Percentiles rank a stretch among this genome's conserved stretches.
phyloP scores from a whole-genome alignment of 2,329 filamentous ascomycete genomes.

The Cladophialophora carrionii region DNA sequence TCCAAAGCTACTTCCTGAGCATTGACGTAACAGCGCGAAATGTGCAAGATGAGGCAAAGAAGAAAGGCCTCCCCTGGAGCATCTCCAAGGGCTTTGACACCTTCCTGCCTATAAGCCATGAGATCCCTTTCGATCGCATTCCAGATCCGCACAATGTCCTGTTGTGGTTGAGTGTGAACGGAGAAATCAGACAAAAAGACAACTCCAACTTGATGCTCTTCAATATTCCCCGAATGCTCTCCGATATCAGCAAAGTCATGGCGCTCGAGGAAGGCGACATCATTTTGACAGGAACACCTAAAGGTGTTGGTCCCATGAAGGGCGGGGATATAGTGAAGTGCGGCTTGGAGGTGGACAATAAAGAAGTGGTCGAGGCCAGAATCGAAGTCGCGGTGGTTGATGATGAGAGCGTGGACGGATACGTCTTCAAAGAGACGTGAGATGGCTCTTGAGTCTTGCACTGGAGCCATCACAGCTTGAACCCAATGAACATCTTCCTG shows the following conservation, averaged over 20 bases:
- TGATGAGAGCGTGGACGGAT: slow-evolving; percentile 65
- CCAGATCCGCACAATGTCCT: slow-evolving; percentile 86
- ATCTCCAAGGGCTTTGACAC: slow-evolving; percentile 98
- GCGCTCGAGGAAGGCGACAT: slow-evolving; percentile 89
- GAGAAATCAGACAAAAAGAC: slow-evolving; percentile 75
- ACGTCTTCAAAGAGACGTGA: slow-evolving; percentile 75
- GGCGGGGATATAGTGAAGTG: slow-evolving; percentile 86
- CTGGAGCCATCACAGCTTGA: slow-evolving; percentile 3
- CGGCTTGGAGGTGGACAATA: slow-evolving; percentile 75
- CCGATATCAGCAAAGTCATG: slow-evolving; percentile 94
- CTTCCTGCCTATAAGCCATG: slow-evolving; percentile 82
- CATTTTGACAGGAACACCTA: slow-evolving; percentile 94
- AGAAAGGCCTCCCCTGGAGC: slow-evolving; percentile 92
- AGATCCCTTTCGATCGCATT: slow-evolving; percentile 79
- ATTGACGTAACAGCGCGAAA: slow-evolving; percentile 99
- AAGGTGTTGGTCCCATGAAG: slow-evolving; percentile 85
- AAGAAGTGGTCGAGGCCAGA: slow-evolving; percentile 80
- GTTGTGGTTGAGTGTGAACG: slow-evolving; percentile 83
- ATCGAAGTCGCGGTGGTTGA: slow-evolving; percentile 85
- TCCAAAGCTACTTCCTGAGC: slow-evolving; percentile 82
- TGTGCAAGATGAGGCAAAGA: slow-evolving; percentile 94
- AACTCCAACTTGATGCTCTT: slow-evolving; percentile 95
- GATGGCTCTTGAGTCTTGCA: slow-evolving; percentile 1
- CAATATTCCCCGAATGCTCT: slow-evolving; percentile 80
- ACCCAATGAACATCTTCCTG: not conserved